These are phyloP conservation scores for Elongisporangium anandrum DNA, from an alignment of 352 stramenopile genomes.

Conservation along the genomic window DNA sequence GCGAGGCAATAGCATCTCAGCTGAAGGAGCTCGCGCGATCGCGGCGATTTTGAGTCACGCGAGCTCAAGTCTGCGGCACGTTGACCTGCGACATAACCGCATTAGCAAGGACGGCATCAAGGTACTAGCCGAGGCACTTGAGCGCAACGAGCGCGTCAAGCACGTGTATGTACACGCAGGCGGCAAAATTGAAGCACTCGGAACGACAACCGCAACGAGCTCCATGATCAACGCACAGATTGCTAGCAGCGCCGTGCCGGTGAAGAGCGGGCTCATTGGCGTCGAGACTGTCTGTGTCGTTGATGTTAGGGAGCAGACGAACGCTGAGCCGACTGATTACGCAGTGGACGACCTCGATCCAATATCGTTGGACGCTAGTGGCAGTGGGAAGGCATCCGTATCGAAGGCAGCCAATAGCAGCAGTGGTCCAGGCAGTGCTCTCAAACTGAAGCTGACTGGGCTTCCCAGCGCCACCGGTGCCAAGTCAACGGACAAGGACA, in stretches of 20 bases:
- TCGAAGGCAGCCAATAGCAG: conserved; percentile 1
- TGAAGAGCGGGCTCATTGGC: conserved; percentile 52
- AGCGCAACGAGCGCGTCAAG: conserved; percentile 88
- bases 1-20: conserved; percentile 87
- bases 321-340: conserved; percentile 9
- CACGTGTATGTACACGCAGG: conserved; percentile 96
- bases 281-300: conserved; percentile 94
- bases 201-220: conserved; percentile 47
- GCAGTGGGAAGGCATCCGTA: not conserved
- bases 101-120: conserved; percentile 91
- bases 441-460: conserved; percentile 59
- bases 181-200: conserved; percentile 94
- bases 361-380: not conserved
- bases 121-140: conserved; percentile 91
- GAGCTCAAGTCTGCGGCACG: conserved; percentile 61
- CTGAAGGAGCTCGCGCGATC: conserved; percentile 91
- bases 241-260: conserved; percentile 22
- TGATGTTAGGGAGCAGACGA: conserved; percentile 88
- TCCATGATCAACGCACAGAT: conserved; percentile 43
- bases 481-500: conserved; percentile 40
- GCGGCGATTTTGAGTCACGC: conserved; percentile 87
- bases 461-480: conserved; percentile 12
- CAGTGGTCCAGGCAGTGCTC: conserved; percentile 28
- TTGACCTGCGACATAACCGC: conserved; percentile 92
- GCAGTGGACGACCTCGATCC: conserved; percentile 5